Percentiles rank a stretch among this genome's conserved stretches.
Conservation (phyloP, 1,139 yeast species). For the Diutina catenulata region DNA sequence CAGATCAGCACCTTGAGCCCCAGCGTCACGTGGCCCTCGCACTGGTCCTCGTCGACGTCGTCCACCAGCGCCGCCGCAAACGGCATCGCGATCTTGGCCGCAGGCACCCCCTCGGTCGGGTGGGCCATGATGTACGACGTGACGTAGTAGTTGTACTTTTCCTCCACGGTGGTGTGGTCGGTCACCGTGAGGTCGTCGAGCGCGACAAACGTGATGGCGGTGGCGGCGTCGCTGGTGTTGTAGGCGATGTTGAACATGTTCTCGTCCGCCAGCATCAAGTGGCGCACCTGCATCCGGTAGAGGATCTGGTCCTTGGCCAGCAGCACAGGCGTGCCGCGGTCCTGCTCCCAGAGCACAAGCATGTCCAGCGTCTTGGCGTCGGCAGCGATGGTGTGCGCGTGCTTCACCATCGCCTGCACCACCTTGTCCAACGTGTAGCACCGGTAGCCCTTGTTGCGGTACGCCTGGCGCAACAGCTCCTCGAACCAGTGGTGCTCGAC, state of each 20-base stretch:
- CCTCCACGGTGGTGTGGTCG: constrained; percentile 65
- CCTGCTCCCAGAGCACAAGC: constrained; percentile 69
- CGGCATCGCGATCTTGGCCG: constrained; percentile 64
- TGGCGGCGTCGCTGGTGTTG: constrained; percentile 39
- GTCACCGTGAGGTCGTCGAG: constrained; percentile 78
- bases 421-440: constrained; percentile 90
- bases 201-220: constrained; percentile 77
- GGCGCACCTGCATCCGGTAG: constrained; percentile 80
- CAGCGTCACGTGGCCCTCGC: constrained; percentile 58
- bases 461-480: constrained; percentile 90
- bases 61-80: constrained; percentile 55
- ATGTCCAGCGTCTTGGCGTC: constrained; percentile 81
- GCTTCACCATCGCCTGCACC: constrained; percentile 80
- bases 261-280: constrained; percentile 73
- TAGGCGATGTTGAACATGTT: constrained; percentile 83
- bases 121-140: constrained; percentile 90
- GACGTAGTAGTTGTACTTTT: constrained; percentile 83
- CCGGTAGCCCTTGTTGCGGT: constrained; percentile 85
- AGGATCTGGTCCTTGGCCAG: constrained; percentile 82
- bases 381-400: constrained; percentile 66
- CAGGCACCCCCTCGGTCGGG: constrained; percentile 95
- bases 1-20: constrained; percentile 75
- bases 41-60: constrained; percentile 43
- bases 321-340: constrained; percentile 50
- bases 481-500: constrained; percentile 94